Percentiles rank a stretch among this genome's conserved stretches.
These are phyloP conservation scores for Coemansia sp. DNA, from an alignment of 192 early-diverging fungal genomes.

Conservation along the genomic window DNA sequence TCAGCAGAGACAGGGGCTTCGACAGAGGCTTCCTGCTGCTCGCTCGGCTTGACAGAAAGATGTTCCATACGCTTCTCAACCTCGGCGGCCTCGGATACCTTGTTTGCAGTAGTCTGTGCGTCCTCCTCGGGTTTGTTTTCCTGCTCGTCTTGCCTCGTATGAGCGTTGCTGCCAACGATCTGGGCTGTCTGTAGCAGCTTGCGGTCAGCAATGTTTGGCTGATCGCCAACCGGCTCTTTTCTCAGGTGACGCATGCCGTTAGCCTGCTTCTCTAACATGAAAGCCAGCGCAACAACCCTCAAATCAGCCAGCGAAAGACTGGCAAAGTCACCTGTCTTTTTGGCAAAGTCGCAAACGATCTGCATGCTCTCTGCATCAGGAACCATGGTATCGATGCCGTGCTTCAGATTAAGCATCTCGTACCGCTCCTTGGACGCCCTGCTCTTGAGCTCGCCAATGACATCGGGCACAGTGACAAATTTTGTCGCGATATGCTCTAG, in stretches of 20 bases:
- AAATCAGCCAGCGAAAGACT: conserved; percentile 80
- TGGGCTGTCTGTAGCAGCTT: conserved; percentile 22
- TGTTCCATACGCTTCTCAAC: conserved; percentile 3
- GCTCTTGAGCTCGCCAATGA: conserved; percentile 82
- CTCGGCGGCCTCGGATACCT: neutral
- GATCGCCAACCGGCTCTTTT: conserved; percentile 58
- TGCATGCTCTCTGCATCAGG: conserved; percentile 43
- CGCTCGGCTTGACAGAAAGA: neutral
- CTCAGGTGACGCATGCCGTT: conserved; percentile 72
- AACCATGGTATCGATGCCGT: conserved; percentile 23
- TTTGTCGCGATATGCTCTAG: conserved; percentile 65
- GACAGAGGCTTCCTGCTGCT: neutral
- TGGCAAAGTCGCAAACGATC: conserved; percentile 79
- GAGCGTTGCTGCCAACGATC: conserved; percentile 1
- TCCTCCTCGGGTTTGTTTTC: neutral
- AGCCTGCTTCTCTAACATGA: conserved; percentile 78
- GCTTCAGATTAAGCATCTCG: conserved; percentile 24
- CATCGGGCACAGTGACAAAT: conserved; percentile 86
- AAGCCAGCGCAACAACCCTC: conserved; percentile 85
- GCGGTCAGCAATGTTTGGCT: conserved; percentile 33
- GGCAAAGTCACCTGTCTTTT: conserved; percentile 88
- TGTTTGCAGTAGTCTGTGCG: neutral
- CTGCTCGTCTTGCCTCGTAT: neutral
- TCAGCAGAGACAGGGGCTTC: neutral
- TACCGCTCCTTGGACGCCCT: conserved; percentile 61